Evolutionary conservation across 169 alveolate species (phyloP).

Genomic region (Plasmodium blacklocki): DNA sequence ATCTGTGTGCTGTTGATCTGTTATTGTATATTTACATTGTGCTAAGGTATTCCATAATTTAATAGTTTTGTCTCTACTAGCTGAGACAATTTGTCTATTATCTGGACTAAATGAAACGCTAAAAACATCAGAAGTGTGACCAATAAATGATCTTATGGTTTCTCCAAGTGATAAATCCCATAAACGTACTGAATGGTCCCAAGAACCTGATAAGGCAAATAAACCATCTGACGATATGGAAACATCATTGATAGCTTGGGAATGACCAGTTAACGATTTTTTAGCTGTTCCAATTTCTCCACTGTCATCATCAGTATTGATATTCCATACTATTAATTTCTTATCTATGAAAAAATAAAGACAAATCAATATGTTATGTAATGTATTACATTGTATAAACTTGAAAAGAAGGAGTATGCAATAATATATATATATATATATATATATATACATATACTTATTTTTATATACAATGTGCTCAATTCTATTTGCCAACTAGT

Average conservation of each 20-base stretch:
- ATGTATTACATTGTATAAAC: too few relatives aligned
- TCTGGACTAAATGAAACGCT: conserved; percentile 98
- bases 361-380: background rate
- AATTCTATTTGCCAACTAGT: too few relatives aligned
- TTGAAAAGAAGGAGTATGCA: too few relatives aligned
- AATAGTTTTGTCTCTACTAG: conserved; percentile 97
- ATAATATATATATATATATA: background rate
- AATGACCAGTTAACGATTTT: conserved; percentile 92
- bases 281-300: conserved; percentile 90
- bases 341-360: conserved; percentile 78
- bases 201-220: conserved; percentile 95
- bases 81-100: conserved; percentile 99
- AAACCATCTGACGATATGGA: conserved; percentile 95
- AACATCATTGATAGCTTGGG: conserved; percentile 94
- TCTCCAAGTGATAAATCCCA: conserved; percentile 94
- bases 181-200: conserved; percentile 94
- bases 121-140: conserved; percentile 95
- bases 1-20: conserved; percentile 95
- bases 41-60: conserved; percentile 99
- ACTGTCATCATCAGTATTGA: conserved; percentile 83
- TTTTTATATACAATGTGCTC: background rate
- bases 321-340: conserved; percentile 89
- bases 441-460: background rate
- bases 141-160: conserved; percentile 93
- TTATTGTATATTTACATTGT: conserved; percentile 96